Conservation (phyloP, 2,329 filamentous ascomycete species). For the Fusarium fracticaudum region DNA sequence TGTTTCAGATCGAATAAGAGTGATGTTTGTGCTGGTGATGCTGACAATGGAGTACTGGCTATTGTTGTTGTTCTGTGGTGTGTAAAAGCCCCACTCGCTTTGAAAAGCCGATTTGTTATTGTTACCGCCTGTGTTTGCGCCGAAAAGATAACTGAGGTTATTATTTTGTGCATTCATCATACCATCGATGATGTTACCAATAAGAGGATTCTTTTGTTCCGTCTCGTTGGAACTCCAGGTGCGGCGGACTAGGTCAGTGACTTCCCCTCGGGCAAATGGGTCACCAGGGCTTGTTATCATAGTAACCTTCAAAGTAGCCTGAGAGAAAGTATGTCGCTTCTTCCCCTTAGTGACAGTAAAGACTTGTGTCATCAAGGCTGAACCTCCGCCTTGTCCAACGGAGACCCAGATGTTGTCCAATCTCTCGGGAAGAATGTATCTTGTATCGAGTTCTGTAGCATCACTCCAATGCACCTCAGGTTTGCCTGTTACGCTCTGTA, state of each 20-base stretch:
- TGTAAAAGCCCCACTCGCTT: constrained; percentile 5
- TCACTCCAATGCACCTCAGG: constrained; percentile 30
- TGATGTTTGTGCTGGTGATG: constrained; percentile 27
- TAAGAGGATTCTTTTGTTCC: neutral
- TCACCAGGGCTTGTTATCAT: constrained; percentile 7
- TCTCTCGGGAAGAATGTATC: constrained; percentile 21
- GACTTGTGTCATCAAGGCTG: constrained; percentile 22
- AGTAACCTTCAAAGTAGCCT: constrained; percentile 5
- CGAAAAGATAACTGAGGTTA: constrained; percentile 12
- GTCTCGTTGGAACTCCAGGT: constrained; percentile 17
- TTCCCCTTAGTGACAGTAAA: constrained; percentile 25
- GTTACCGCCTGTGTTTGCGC: neutral
- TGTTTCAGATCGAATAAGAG: constrained; percentile 19
- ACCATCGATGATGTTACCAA: neutral
- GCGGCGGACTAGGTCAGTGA: constrained; percentile 8
- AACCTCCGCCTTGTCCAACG: constrained; percentile 18
- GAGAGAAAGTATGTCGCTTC: constrained; percentile 13
- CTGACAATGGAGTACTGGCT: neutral
- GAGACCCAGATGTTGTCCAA: constrained; percentile 31
- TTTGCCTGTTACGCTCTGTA: neutral
- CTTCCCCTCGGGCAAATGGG: neutral
- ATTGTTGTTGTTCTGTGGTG: accelerated
- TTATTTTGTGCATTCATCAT: constrained; percentile 20
- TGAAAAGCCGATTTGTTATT: constrained; percentile 7
- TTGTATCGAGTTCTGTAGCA: constrained; percentile 3